These are phyloP conservation scores for Haplosporangium gracile DNA, from an alignment of 192 early-diverging fungal genomes.

Conservation along the genomic window DNA sequence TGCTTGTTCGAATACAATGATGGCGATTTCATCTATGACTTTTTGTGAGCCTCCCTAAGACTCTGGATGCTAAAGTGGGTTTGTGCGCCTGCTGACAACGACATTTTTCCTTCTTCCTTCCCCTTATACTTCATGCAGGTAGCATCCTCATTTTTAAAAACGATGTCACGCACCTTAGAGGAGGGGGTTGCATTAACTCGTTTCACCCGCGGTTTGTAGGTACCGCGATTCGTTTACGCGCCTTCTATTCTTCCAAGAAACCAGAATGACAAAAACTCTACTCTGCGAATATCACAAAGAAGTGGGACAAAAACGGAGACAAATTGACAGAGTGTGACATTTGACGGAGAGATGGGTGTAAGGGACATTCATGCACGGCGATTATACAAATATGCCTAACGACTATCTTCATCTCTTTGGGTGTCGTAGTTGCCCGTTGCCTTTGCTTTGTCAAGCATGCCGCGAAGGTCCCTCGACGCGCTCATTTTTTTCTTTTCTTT, in stretches of 20 bases:
- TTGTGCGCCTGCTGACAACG: not conserved
- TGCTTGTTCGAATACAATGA: too few species aligned
- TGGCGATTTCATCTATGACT: not conserved
- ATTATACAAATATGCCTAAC: not conserved
- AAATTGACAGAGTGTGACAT: not conserved
- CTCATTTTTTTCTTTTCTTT: too few species aligned
- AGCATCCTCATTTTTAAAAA: not conserved
- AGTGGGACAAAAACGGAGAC: not conserved
- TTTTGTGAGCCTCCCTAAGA: not conserved
- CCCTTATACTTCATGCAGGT: not conserved
- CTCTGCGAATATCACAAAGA: not conserved
- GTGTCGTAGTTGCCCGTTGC: too few species aligned
- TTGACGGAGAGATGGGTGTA: too few species aligned
- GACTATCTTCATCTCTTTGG: too few species aligned
- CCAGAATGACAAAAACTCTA: not conserved
- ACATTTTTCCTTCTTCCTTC: not conserved
- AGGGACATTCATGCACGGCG: too few species aligned
- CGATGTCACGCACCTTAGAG: not conserved
- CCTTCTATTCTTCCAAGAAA: not conserved
- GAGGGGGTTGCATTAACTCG: not conserved
- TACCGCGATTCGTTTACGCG: not conserved
- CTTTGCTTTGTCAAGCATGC: not conserved
- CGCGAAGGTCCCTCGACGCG: not conserved
- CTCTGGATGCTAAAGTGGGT: not conserved
- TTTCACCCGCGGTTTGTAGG: not conserved